These are phyloP conservation scores for Leccinum imitatum DNA, from an alignment of 768 basidiomycete genomes.

Conservation along the genomic window DNA sequence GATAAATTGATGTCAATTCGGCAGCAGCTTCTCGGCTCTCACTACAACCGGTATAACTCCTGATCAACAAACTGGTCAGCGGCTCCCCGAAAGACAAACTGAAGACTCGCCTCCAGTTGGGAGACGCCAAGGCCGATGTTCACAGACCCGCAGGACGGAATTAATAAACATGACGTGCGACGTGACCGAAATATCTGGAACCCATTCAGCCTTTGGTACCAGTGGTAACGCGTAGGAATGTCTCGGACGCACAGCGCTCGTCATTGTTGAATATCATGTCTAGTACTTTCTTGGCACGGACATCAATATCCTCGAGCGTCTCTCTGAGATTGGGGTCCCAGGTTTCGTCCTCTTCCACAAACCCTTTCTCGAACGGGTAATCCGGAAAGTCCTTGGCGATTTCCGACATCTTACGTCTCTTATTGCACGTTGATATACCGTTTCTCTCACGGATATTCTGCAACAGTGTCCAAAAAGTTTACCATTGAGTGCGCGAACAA, in stretches of 20 bases:
- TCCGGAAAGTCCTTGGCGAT: conserved; percentile 48
- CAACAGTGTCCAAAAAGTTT: background rate
- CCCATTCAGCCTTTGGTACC: background rate
- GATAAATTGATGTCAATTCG: conserved; percentile 8
- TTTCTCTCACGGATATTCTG: conserved; percentile 69
- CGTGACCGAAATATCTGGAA: conserved; percentile 62
- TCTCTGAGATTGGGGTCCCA: conserved; percentile 61
- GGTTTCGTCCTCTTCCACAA: conserved; percentile 63
- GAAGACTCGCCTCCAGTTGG: conserved; percentile 62
- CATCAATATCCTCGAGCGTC: conserved; percentile 36
- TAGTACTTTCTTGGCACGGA: conserved; percentile 36
- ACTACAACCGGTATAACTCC: conserved; percentile 29
- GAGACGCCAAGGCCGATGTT: conserved; percentile 43
- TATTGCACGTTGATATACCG: conserved; percentile 71
- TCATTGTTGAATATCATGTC: conserved; percentile 54
- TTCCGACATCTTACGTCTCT: conserved; percentile 48
- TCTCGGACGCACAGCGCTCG: conserved; percentile 44
- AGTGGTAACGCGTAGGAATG: background rate
- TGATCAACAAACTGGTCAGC: conserved; percentile 8
- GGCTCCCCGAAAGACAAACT: background rate
- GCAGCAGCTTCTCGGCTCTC: conserved; percentile 12
- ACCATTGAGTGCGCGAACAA: too few relatives aligned
- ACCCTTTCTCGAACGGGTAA: conserved; percentile 54
- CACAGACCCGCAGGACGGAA: conserved; percentile 50
- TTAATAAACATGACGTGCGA: conserved; percentile 64